Evolutionary conservation across 345 rosid species (phyloP).

Genomic region (Xanthoceras sorbifolium): DNA sequence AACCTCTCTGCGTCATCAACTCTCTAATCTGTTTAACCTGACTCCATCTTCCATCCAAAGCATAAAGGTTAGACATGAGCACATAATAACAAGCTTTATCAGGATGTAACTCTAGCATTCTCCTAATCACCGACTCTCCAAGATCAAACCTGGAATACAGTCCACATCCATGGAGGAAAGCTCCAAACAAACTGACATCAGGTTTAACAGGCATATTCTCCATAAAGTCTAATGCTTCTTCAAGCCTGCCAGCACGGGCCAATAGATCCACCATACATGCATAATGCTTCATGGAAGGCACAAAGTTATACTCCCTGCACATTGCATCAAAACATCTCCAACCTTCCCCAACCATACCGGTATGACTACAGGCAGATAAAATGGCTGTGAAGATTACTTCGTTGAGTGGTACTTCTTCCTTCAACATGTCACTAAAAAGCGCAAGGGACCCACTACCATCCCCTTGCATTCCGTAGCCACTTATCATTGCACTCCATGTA

Average conservation of each 20-base stretch:
- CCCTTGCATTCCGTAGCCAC: conserved; percentile 75
- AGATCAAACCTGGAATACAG: conserved; percentile 85
- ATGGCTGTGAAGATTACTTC: conserved; percentile 74
- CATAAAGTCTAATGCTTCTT: conserved; percentile 73
- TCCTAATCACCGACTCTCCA: conserved; percentile 64
- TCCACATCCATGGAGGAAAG: conserved; percentile 90
- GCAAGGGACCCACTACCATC: conserved; percentile 49
- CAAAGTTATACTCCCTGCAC: conserved; percentile 60
- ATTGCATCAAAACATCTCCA: conserved; percentile 61
- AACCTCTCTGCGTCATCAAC: conserved; percentile 66
- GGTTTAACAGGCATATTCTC: conserved; percentile 74
- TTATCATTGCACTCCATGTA: conserved; percentile 89
- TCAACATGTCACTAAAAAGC: conserved; percentile 62
- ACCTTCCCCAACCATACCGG: conserved; percentile 81
- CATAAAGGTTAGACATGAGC: conserved; percentile 72
- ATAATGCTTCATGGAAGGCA: conserved; percentile 76
- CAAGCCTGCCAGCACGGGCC: conserved; percentile 85
- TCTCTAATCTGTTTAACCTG: conserved; percentile 62
- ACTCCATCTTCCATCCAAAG: conserved; percentile 84
- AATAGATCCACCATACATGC: conserved; percentile 80
- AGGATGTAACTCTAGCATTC: conserved; percentile 65
- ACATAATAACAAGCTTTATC: conserved; percentile 79
- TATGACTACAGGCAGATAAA: conserved; percentile 74
- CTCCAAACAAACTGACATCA: conserved; percentile 56
- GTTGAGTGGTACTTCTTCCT: conserved; percentile 54